Evolutionary conservation across 2,329 filamentous ascomycete genomes (phyloP).

Genomic region (Fusarium sp.): DNA sequence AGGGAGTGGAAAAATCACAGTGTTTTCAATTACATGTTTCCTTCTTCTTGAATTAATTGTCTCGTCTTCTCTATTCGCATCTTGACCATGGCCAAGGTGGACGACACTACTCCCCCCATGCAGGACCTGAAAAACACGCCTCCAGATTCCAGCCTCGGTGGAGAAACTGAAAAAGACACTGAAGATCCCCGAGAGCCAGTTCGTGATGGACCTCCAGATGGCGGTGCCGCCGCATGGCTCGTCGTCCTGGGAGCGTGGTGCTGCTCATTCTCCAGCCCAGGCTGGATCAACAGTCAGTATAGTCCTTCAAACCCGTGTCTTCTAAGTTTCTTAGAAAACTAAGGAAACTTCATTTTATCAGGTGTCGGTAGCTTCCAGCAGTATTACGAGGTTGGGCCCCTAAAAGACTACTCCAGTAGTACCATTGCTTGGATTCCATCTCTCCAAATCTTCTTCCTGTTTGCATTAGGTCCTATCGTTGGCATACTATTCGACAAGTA

Average conservation of each 20-base stretch:
- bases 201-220: not conserved
- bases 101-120: not conserved
- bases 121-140: not conserved
- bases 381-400: not conserved
- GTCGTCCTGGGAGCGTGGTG: not conserved
- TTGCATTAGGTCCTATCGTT: not conserved
- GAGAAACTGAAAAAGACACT: not conserved
- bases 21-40: not conserved
- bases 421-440: not conserved
- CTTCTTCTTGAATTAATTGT: not conserved
- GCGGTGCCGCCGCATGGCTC: conserved; percentile 3
- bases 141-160: not conserved
- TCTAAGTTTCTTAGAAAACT: too few species aligned
- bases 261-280: conserved; percentile 4
- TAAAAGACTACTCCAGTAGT: not conserved
- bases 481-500: not conserved
- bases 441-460: not conserved
- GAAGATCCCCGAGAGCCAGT: not conserved
- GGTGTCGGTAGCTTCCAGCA: not conserved
- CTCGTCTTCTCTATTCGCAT: not conserved
- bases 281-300: conserved; percentile 5
- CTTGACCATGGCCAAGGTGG: not conserved
- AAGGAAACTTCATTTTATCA: too few species aligned
- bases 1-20: fast-evolving
- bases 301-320: too few species aligned